Base-by-base conservation (phyloP, 768 basidiomycete species). In the Tulasnella sp. region DNA sequence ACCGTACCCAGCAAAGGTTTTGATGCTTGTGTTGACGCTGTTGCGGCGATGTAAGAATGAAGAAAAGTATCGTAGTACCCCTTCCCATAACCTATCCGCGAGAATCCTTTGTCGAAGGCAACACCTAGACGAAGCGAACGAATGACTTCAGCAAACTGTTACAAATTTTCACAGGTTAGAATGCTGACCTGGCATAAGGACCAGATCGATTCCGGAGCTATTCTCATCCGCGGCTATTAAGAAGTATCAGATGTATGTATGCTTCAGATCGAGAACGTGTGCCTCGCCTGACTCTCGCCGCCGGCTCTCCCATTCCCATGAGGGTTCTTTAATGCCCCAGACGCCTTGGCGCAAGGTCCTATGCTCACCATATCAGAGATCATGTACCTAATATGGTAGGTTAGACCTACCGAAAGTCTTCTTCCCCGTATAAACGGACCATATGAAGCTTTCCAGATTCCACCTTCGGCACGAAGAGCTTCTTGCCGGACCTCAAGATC, bases 251-350 rank as follows among this genome's bases (percentile, higher is more conserved):
- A 7, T 7, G n/a, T 5, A 5, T 7, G n/a, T 11, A 23, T 48
- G 21, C 47, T 7, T 48, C 27, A 21, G 47, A 48, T 23, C 5
- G 27, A 29, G 7, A 48, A 11, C 7, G n/a, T 5, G 47, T 5
- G n/a, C 19, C 56, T 19, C 49, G 30, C 56, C 56, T 49, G 56
- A 58, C 41, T 58, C 56, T 34, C 56, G 43, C 34, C 26, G 27
- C 49, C 41, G 30, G 30, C 32, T 49, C 44, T 58, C 56, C 56
- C 56, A 58, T 49, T 58, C 56, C 56, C 56, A 58, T n/a, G 45
- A 45, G 13, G 62, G 62, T 27, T 63, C 62, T 34, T 58, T 63
- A 27, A 63, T 63, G 19, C 62, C 62, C 62, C 62, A 63, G 17
- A 63, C 34, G n/a, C 62, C 62, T n/a, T 27, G 32, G 27, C 56